Evolutionary conservation across 106 monocot genomes (phyloP).

Genomic region (Dendrobium nobile): DNA sequence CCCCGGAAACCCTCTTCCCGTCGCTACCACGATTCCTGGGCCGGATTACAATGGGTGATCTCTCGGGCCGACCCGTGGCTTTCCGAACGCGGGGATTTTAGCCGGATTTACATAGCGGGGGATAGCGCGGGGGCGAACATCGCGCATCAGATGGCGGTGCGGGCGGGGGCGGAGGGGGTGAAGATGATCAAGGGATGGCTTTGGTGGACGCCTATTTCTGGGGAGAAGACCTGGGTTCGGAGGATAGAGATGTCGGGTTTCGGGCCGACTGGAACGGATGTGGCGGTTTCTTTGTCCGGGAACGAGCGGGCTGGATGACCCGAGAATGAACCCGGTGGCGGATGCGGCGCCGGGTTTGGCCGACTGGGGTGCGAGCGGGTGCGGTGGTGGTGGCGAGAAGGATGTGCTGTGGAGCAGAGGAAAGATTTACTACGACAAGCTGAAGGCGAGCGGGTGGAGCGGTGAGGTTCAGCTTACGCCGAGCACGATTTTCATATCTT

Average conservation of each 20-base stretch:
- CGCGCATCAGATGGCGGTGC: conserved; percentile 9
- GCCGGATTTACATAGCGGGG: neutral
- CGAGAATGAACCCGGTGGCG: conserved; percentile 6
- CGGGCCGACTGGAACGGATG: neutral
- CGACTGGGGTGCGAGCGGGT: conserved; percentile 3
- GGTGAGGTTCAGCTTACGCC: conserved; percentile 4
- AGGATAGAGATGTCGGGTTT: neutral
- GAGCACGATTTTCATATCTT: conserved; percentile 5
- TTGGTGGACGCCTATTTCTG: conserved; percentile 7
- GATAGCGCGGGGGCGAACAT: conserved; percentile 19
- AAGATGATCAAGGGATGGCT: neutral
- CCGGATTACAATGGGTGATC: neutral
- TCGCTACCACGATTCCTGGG: conserved; percentile 22
- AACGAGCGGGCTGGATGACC: conserved; percentile 1
- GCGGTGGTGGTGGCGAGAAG: conserved; percentile 10
- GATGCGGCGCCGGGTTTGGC: neutral
- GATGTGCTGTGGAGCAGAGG: conserved; percentile 1
- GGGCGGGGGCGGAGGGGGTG: neutral
- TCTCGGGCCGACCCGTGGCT: conserved; percentile 9
- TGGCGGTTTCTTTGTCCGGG: neutral
- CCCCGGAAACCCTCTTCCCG: conserved; percentile 28
- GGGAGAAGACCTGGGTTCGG: conserved; percentile 1
- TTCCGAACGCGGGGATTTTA: neutral
- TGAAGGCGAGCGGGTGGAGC: conserved; percentile 15
- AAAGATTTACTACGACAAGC: conserved; percentile 1